Base-by-base conservation (phyloP, 805 yeast species). In the Myxozyma lipomycoides region DNA sequence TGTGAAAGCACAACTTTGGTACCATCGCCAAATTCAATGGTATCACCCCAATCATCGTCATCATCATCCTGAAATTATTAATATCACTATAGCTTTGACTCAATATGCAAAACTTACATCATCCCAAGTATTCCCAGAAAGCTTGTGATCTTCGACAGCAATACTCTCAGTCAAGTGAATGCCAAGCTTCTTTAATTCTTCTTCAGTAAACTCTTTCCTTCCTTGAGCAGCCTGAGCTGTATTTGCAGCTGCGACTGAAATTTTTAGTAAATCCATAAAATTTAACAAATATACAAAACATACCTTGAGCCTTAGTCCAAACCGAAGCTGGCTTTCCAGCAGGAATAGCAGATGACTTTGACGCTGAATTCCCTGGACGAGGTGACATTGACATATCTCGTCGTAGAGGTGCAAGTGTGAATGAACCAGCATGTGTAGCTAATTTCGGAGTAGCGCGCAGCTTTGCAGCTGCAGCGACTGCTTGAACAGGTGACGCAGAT, bases 171-270 rank as follows among this genome's bases (percentile, higher is more conserved):
- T 63, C 18, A 68, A 60, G 26, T 61, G 63, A 39, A 69, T 69
- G 5, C 72, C 72, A 50, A 56, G 60, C 45, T 63, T 65, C 49
- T 59, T 51, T 26, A 67, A 62, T 41, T 69, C 71, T 43, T 67
- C 71, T 51, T 68, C 70, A 9, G 64, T 45, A 43, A 55, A 30
- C 22, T 57, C 63, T 32, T 45, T 57, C 15, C 17, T 15, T 18
- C 19, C 15, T 6, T 17, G 38, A n/a, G 51, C 43, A 19, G 15
- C 22, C 18, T 22, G 17, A 21, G 21, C n/a, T 23, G 30, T 28
- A 15, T 4, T 23, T 45, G 46, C 28, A 22, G 25, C 43, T 23
- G n/a, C 21, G 26, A n/a, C 9, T 52, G 17, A 15, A n/a, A 15
- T 30, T 1, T 46, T 24, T 4, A n/a, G n/a, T n/a, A n/a, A n/a